Evolutionary conservation across 2,329 filamentous ascomycete species (phyloP).

Genomic region (Alternaria triticimaculans): DNA sequence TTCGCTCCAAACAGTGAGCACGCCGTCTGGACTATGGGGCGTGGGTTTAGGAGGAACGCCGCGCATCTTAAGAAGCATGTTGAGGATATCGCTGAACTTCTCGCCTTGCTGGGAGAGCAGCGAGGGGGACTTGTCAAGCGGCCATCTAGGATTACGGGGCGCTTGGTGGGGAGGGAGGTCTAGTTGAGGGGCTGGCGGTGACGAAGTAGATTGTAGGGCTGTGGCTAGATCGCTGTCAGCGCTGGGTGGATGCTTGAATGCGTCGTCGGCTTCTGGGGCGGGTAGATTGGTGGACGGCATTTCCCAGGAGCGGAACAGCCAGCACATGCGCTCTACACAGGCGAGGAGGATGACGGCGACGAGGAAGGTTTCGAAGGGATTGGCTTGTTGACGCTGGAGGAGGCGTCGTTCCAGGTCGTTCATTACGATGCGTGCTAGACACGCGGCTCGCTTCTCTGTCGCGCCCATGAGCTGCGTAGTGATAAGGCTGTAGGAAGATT

Average conservation of each 20-base stretch:
- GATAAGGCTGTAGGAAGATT: conserved; percentile 58
- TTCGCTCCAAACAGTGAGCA: conserved; percentile 44
- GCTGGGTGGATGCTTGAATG: conserved; percentile 2
- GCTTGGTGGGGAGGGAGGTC: conserved; percentile 10
- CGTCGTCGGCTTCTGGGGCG: not conserved
- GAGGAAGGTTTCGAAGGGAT: conserved; percentile 66
- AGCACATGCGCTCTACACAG: conserved; percentile 66
- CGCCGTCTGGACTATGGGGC: conserved; percentile 39
- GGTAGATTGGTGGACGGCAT: conserved; percentile 6
- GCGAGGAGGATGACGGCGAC: conserved; percentile 64
- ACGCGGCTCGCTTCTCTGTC: conserved; percentile 61
- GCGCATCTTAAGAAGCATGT: conserved; percentile 66
- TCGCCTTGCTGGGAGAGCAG: conserved; percentile 63
- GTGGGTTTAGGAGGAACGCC: conserved; percentile 52
- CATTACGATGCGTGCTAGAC: conserved; percentile 62
- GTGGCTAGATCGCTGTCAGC: conserved; percentile 31
- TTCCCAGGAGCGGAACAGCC: conserved; percentile 63
- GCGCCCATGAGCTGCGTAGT: conserved; percentile 62
- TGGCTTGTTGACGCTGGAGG: conserved; percentile 63
- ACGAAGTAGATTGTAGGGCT: conserved; percentile 28
- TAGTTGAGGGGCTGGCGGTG: conserved; percentile 5
- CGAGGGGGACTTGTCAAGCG: conserved; percentile 59
- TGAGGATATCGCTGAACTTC: conserved; percentile 63
- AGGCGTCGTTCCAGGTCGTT: conserved; percentile 67
- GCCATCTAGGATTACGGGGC: conserved; percentile 53